Base-by-base conservation (phyloP, 371 early-diverging fungal genomes). In the Apophysomyces trapeziformis region DNA sequence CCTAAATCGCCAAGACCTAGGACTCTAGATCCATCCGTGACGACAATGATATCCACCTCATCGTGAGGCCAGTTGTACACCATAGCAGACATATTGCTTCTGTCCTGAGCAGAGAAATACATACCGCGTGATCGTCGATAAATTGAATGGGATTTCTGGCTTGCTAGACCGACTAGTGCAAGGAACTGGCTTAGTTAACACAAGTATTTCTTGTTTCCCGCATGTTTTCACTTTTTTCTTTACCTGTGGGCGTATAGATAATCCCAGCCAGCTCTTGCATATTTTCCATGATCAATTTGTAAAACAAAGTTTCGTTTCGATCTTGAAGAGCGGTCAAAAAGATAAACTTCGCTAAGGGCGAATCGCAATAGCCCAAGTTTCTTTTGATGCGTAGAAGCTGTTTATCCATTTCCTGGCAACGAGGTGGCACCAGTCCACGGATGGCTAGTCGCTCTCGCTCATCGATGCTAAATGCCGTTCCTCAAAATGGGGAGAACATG, bases 1-100 rank as follows among this genome's bases (percentile, higher is more conserved):
- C 90, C 90, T 63, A 89, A 68, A 71, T 89, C 89, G 50, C 89
- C 89, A 36, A 89, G 71, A 36, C 90, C 90, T 16, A 89, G 72
- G 7, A 89, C 85, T 57, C 90, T 79, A 9, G 86, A 86, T 37
- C 90, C 90, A 67, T 89, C 90, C 35, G 90, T 88, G 7, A 89
- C 88, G 7, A 89, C 89, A 74, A 88, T 88, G 11, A 88, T 85
- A 66, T 86, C 87, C 26, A 87, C 82, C 54, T 85, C 79, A 56
- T 83, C 81, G 57, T 82, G 79, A 38, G 84, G 83, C 86, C 86
- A 86, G 63, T 86, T 86, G 56, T 83, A 74, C 1, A 84, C 82
- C 82, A 86, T 83, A 14, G 82, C 79, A 38, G 86, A 84, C 87
- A 87, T 87, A 38, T 69, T 74, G 36, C 87, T 86, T 64, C 87